Percentiles rank a stretch among this genome's conserved stretches.
Evolutionary conservation across 2,329 filamentous ascomycete species (phyloP).

Genomic region (Phyllosticta paracitricarpa): DNA sequence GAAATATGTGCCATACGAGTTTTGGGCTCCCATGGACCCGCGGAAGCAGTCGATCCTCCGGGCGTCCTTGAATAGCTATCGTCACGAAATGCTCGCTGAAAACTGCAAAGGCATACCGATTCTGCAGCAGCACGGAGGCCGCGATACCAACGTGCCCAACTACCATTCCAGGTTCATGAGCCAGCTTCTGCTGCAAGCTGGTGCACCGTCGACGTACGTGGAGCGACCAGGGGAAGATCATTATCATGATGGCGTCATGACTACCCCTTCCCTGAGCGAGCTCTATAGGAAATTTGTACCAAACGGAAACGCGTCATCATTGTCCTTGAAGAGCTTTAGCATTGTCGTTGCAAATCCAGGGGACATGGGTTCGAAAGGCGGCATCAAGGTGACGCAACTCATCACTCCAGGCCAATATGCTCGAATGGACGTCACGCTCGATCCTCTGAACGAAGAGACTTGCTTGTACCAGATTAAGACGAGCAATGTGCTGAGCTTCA

Average conservation of each 20-base stretch:
- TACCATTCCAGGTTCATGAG: slow-evolving; percentile 48
- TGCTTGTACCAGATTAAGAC: slow-evolving; percentile 19
- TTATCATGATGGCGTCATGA: slow-evolving; percentile 48
- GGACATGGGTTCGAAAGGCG: slow-evolving; percentile 42
- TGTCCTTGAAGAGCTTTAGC: slow-evolving; percentile 30
- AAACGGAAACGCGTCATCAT: slow-evolving; percentile 12
- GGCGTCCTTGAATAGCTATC: slow-evolving; percentile 41
- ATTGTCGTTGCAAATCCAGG: slow-evolving; percentile 43
- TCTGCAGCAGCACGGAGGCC: slow-evolving; percentile 46
- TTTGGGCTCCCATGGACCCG: slow-evolving; percentile 48
- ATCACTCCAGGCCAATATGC: slow-evolving; percentile 41
- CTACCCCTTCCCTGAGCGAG: slow-evolving; percentile 36
- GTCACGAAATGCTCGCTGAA: slow-evolving; percentile 44
- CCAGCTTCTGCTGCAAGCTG: slow-evolving; percentile 36
- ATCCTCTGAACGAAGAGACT: slow-evolving; percentile 4
- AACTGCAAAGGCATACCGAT: slow-evolving; percentile 45
- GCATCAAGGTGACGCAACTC: slow-evolving; percentile 42
- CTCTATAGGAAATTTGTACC: slow-evolving; percentile 37
- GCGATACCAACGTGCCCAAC: slow-evolving; percentile 49
- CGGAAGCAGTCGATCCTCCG: slow-evolving; percentile 37
- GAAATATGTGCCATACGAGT: slow-evolving; percentile 47
- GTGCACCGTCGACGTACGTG: slow-evolving; percentile 35
- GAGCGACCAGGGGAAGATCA: slow-evolving; percentile 42
- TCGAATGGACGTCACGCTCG: slow-evolving; percentile 31
- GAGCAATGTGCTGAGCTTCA: slow-evolving; percentile 23